Percentiles rank a stretch among this genome's conserved stretches.
These are phyloP conservation scores for Cryptococcus amylolentus DNA, from an alignment of 1,284 basidiomycete species.

Conservation along the genomic window DNA sequence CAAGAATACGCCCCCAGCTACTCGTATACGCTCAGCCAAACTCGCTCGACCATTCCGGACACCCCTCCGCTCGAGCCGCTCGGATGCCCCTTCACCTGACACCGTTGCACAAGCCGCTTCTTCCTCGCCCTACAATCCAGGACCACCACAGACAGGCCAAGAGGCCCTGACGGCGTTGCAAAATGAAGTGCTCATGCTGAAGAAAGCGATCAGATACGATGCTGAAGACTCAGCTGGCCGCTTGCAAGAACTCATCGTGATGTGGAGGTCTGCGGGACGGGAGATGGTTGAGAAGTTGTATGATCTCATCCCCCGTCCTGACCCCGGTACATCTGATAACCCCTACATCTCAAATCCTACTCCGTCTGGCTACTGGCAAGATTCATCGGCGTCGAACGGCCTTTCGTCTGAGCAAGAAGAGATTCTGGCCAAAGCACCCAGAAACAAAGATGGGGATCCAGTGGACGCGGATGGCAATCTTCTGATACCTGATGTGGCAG, in stretches of 20 bases:
- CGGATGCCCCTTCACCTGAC: conserved; percentile 10
- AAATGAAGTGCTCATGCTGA: conserved; percentile 21
- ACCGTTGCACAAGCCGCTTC: background rate
- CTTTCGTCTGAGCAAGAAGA: conserved; percentile 15
- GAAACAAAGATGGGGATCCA: conserved; percentile 27
- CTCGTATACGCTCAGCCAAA: background rate
- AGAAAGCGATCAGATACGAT: conserved; percentile 33
- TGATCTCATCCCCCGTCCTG: conserved; percentile 21
- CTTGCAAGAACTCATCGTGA: conserved; percentile 21
- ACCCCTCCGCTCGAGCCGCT: conserved; percentile 12
- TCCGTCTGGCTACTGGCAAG: background rate
- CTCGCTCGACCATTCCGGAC: conserved; percentile 30
- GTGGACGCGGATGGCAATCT: conserved; percentile 31
- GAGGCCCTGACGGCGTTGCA: conserved; percentile 24
- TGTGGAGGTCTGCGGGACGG: conserved; percentile 43
- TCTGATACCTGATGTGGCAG: conserved; percentile 13
- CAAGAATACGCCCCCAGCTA: background rate
- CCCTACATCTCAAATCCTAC: background rate
- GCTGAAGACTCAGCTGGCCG: conserved; percentile 29
- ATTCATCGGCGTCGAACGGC: background rate
- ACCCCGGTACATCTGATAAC: background rate
- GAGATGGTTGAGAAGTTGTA: conserved; percentile 42
- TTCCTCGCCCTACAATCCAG: background rate
- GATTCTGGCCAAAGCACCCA: conserved; percentile 13
- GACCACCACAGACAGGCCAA: background rate